Evolutionary conservation across 805 yeast genomes (phyloP).

Genomic region (Metschnikowia cubensis): DNA sequence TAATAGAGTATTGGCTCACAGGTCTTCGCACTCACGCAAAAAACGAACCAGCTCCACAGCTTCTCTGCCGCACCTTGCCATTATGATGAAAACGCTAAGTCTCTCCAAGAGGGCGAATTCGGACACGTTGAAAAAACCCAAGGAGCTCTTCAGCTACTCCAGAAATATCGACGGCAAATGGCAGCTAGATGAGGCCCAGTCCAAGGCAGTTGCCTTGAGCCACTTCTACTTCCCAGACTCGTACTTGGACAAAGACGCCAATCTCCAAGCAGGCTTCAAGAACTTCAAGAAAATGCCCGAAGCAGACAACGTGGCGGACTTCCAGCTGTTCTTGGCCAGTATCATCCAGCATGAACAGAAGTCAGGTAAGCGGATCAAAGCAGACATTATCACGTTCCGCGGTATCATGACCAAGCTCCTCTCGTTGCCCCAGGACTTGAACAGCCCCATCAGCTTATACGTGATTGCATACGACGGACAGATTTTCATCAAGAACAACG

Average conservation of each 20-base stretch:
- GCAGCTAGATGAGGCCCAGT: slow-evolving; percentile 34
- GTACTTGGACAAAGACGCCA: slow-evolving; percentile 54
- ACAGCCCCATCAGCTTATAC: slow-evolving; percentile 58
- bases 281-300: slow-evolving; percentile 57
- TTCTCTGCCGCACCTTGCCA: not conserved
- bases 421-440: slow-evolving; percentile 57
- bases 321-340: slow-evolving; percentile 56
- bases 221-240: slow-evolving; percentile 81
- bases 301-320: slow-evolving; percentile 48
- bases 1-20: not conserved
- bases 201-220: slow-evolving; percentile 51
- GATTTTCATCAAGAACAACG: slow-evolving; percentile 55
- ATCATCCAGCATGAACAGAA: slow-evolving; percentile 52
- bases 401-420: slow-evolving; percentile 77
- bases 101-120: slow-evolving; percentile 50
- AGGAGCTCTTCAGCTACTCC: slow-evolving; percentile 68
- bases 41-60: not conserved
- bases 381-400: slow-evolving; percentile 77
- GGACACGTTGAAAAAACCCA: slow-evolving; percentile 79
- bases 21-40: slow-evolving; percentile 4
- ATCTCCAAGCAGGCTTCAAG: slow-evolving; percentile 61
- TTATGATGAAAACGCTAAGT: slow-evolving; percentile 35
- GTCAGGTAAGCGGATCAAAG: slow-evolving; percentile 44
- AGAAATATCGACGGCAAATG: slow-evolving; percentile 50
- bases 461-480: slow-evolving; percentile 73